phyloP scores from a whole-genome alignment of 2,329 filamentous ascomycete species.

The Xenoacremonium recifei region DNA sequence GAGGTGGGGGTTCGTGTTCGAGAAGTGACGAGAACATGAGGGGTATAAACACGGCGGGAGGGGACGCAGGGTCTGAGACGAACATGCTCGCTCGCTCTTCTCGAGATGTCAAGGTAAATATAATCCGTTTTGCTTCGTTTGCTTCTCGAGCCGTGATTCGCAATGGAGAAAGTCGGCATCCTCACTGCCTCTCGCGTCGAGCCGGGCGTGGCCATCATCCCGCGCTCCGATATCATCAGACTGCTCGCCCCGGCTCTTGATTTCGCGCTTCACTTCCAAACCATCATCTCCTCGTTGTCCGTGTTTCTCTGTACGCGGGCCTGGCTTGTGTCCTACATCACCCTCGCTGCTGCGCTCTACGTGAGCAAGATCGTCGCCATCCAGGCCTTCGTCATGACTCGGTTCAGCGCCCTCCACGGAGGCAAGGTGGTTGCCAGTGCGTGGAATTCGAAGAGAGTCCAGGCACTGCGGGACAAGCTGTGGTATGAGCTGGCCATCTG shows the following conservation, averaged over 20 bases:
- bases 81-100: constrained; percentile 4
- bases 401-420: constrained; percentile 27
- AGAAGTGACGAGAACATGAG: constrained; percentile 8
- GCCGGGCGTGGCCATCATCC: constrained; percentile 26
- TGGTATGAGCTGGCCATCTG: constrained; percentile 52
- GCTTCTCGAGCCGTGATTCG: constrained; percentile 8
- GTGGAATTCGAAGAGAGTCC: constrained; percentile 38
- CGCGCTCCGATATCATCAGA: constrained; percentile 31
- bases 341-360: constrained; percentile 22
- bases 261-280: constrained; percentile 34
- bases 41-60: constrained; percentile 9
- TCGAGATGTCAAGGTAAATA: neutral
- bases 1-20: constrained; percentile 1
- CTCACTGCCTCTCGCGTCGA: constrained; percentile 38
- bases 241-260: constrained; percentile 34
- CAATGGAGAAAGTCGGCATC: constrained; percentile 37
- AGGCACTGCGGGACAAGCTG: constrained; percentile 43
- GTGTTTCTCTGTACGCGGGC: constrained; percentile 31
- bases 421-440: constrained; percentile 23
- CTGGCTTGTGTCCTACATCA: constrained; percentile 28
- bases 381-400: constrained; percentile 26
- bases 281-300: constrained; percentile 29
- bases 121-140: neutral
- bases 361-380: constrained; percentile 25
- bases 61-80: constrained; percentile 4